Base-by-base conservation (phyloP, 257 asterid genomes). In the Gentiana macrophylla region DNA sequence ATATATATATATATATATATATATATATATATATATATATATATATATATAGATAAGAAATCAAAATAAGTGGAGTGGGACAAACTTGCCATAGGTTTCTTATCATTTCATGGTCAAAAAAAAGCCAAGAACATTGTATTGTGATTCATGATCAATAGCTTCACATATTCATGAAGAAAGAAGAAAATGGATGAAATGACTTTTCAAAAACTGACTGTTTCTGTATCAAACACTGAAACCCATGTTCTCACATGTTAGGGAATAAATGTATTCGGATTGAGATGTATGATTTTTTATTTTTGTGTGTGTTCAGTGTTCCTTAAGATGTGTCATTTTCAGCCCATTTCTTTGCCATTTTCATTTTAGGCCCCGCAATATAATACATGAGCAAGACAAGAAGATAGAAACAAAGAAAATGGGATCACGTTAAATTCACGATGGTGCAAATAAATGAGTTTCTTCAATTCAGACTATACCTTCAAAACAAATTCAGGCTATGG, bases 281-380 rank as follows among this genome's bases (percentile, higher is more conserved):
- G 60, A 45, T 1, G 15, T 46, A 35, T 37, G 55, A 24, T 24
- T 24, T 24, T 24, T 62, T 37, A 53, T 13, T 45, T 43, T 33
- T 15, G 34, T 24, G 52, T 35, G 41, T 6, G 8, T 6, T 24
- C 24, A 13, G 41, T 6, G 8, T 6, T 24, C 24, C 24, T 24
- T 24, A 24, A 35, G 55, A 36, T 36, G 4, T 44, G 55, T 46
- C 51, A 8, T 44, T 45, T 53, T 54, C 61, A 9, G 38, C 12
- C 43, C 50, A 47, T 54, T 62, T 56, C 61, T 46, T 47, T 46
- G 41, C 53, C 67, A 2, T 62, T 3, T 47, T 32, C 32, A 53
- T 34, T 12, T n/a, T 7, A 52, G 6, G 8, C 50, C 56, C n/a
- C 50, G 34, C 47, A 24, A 50, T 35, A 32, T 10, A 35, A 57